phyloP scores from a whole-genome alignment of 2,329 filamentous ascomycete species.

The Hypocrella siamensis region DNA sequence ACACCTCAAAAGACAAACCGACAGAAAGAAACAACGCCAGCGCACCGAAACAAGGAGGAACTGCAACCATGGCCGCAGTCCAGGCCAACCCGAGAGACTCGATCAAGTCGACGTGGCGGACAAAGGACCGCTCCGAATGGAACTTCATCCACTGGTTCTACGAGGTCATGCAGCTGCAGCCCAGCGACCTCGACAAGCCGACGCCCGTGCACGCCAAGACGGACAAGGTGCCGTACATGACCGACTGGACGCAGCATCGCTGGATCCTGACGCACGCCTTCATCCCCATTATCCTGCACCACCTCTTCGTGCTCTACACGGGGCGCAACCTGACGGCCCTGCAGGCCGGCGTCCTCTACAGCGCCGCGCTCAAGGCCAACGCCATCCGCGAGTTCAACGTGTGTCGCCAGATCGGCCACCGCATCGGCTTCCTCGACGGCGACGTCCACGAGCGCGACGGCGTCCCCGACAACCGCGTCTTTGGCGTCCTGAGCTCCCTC shows the following conservation, averaged over 20 bases:
- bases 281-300: constrained; percentile 3
- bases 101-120: constrained; percentile 5
- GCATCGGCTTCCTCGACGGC: constrained; percentile 3
- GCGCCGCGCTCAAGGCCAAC: constrained; percentile 2
- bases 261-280: constrained; percentile 4
- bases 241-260: constrained; percentile 3
- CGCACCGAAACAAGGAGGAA: too few species aligned
- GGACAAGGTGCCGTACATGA: constrained; percentile 2
- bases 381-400: constrained; percentile 4
- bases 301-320: constrained; percentile 3
- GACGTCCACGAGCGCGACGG: constrained; percentile 4
- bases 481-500: constrained; percentile 1
- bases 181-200: constrained; percentile 1
- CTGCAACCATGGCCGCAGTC: too few species aligned
- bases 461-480: constrained; percentile 3
- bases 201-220: constrained; percentile 4
- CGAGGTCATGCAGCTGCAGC: constrained; percentile 4
- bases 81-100: constrained; percentile 2
- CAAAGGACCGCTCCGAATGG: constrained; percentile 4
- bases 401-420: constrained; percentile 1
- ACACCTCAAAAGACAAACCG: too few species aligned
- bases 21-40: too few species aligned
- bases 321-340: constrained; percentile 3
- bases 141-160: constrained; percentile 3
- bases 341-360: constrained; percentile 4